Percentiles rank a stretch among this genome's conserved stretches.
Evolutionary conservation across 345 rosid species (phyloP).

Genomic region (Angophora floribunda): DNA sequence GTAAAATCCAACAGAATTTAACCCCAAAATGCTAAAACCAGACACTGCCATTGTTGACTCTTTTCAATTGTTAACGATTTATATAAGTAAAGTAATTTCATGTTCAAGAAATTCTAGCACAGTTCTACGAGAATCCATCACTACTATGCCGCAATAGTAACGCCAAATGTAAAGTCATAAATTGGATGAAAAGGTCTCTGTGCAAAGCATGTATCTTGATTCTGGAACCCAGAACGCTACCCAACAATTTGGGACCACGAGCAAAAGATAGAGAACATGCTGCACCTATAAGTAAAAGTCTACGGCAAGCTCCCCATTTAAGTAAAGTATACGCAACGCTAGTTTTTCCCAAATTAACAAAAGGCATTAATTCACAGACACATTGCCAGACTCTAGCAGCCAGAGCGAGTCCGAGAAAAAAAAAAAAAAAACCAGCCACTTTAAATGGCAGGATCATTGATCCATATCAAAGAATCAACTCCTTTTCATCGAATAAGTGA

Average conservation of each 20-base stretch:
- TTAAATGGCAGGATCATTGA: not conserved
- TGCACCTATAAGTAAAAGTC: not conserved
- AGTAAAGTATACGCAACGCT: not conserved
- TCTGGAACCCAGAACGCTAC: not conserved
- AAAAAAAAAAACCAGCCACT: not conserved
- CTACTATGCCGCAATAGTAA: not conserved
- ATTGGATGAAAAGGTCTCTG: not conserved
- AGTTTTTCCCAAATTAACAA: not conserved
- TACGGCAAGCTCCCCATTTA: not conserved
- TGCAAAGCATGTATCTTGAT: not conserved
- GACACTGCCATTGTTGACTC: not conserved
- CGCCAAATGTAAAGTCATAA: not conserved
- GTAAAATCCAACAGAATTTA: not conserved
- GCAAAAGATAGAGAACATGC: not conserved
- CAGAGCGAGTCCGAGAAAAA: not conserved
- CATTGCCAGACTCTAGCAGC: not conserved
- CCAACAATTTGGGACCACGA: not conserved
- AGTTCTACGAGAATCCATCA: not conserved
- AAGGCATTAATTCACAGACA: not conserved
- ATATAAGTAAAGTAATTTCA: not conserved
- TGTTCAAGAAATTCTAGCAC: not conserved
- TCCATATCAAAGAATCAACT: not conserved
- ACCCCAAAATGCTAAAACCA: not conserved
- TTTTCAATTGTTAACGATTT: not conserved
- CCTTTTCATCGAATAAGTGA: not conserved